These are phyloP conservation scores for Umbelopsis sp. DNA, from an alignment of 371 early-diverging fungal species.

Conservation along the genomic window DNA sequence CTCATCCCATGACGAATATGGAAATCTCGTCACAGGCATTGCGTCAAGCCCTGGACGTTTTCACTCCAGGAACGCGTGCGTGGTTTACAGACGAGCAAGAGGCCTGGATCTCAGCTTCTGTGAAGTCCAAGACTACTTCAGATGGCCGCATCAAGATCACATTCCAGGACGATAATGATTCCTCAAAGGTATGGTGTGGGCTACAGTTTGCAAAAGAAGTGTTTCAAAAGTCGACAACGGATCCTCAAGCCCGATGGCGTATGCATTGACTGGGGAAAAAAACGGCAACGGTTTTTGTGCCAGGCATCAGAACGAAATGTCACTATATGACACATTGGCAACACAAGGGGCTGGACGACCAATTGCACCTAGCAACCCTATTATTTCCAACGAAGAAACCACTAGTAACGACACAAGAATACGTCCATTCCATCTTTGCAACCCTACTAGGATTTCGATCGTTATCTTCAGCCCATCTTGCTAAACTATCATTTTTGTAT, in stretches of 20 bases:
- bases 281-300: too few species aligned
- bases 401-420: too few species aligned
- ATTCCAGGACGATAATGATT: slow-evolving; percentile 69
- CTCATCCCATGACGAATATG: slow-evolving; percentile 14
- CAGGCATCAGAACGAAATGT: too few species aligned
- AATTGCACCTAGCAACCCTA: too few species aligned
- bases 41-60: slow-evolving; percentile 61
- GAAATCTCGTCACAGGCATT: slow-evolving; percentile 42
- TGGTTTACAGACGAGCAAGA: slow-evolving; percentile 91
- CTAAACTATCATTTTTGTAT: neutral
- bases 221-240: neutral
- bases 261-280: too few species aligned
- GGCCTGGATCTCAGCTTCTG: slow-evolving; percentile 83
- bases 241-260: too few species aligned
- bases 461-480: neutral
- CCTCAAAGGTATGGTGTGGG: slow-evolving; percentile 48
- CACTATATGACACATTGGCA: too few species aligned
- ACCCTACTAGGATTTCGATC: too few species aligned
- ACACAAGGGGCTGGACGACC: too few species aligned
- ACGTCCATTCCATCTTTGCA: too few species aligned
- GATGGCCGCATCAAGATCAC: slow-evolving; percentile 62
- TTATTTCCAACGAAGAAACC: too few species aligned
- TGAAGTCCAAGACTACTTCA: slow-evolving; percentile 60
- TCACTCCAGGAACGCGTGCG: slow-evolving; percentile 75
- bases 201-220: neutral